These are phyloP conservation scores for Suillus subaureus DNA, from an alignment of 768 basidiomycete genomes.

Conservation along the genomic window DNA sequence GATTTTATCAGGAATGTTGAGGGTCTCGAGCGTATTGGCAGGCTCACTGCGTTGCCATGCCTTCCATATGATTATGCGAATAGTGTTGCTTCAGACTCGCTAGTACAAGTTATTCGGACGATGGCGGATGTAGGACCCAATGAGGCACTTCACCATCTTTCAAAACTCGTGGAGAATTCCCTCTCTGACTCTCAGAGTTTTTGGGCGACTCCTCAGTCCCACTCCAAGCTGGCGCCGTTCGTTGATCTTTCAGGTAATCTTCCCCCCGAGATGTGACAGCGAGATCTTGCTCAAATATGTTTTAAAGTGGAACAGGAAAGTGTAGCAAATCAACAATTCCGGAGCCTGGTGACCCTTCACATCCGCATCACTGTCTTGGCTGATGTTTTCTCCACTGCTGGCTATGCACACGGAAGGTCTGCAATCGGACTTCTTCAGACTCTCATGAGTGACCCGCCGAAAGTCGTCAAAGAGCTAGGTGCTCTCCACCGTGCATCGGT, in stretches of 20 bases:
- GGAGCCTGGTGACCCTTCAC: slow-evolving; percentile 72
- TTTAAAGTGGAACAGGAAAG: slow-evolving; percentile 47
- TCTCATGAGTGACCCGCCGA: slow-evolving; percentile 63
- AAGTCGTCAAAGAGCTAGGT: slow-evolving; percentile 74
- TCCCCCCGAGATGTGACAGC: slow-evolving; percentile 7
- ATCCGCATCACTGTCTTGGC: slow-evolving; percentile 82
- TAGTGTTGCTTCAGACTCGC: slow-evolving; percentile 81
- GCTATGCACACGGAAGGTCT: slow-evolving; percentile 79
- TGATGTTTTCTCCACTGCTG: slow-evolving; percentile 83
- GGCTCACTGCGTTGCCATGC: slow-evolving; percentile 80
- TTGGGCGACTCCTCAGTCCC: slow-evolving; percentile 56
- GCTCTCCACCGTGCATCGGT: slow-evolving; percentile 78
- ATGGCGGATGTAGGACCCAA: slow-evolving; percentile 85
- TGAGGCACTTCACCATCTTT: slow-evolving; percentile 71
- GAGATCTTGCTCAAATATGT: slow-evolving; percentile 11
- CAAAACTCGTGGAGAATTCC: slow-evolving; percentile 69
- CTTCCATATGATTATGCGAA: slow-evolving; percentile 88
- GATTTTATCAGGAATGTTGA: slow-evolving; percentile 83
- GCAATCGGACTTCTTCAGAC: slow-evolving; percentile 75
- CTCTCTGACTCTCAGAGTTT: slow-evolving; percentile 70
- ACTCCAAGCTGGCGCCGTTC: slow-evolving; percentile 66
- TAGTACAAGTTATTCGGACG: slow-evolving; percentile 86
- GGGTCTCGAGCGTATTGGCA: slow-evolving; percentile 72
- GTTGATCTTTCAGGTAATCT: slow-evolving; percentile 54
- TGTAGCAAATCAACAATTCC: slow-evolving; percentile 65